Evolutionary conservation across 2,329 filamentous ascomycete species (phyloP).

Genomic region (Sphaerostilbella broomeana): DNA sequence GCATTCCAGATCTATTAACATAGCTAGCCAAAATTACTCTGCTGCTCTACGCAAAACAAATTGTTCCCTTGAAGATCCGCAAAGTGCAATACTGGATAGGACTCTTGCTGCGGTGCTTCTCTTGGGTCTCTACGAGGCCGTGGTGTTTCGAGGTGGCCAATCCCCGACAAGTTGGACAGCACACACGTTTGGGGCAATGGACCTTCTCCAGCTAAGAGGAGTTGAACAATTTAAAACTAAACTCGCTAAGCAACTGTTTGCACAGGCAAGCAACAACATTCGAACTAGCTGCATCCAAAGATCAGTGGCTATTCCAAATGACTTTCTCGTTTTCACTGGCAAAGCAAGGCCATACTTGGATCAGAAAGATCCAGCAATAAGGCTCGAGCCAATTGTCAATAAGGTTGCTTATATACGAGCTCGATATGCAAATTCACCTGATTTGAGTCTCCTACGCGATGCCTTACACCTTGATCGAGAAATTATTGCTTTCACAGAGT

Average conservation of each 20-base stretch:
- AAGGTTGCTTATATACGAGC: conserved; percentile 16
- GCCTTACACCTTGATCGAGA: conserved; percentile 17
- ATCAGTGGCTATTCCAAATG: conserved; percentile 16
- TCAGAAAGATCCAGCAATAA: conserved; percentile 12
- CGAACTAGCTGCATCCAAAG: conserved; percentile 22
- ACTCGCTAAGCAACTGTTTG: conserved; percentile 18
- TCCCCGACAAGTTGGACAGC: conserved; percentile 22
- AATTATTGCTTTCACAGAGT: conserved; percentile 6
- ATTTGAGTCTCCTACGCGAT: conserved; percentile 14
- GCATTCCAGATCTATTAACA: conserved; percentile 14
- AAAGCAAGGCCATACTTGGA: conserved; percentile 13
- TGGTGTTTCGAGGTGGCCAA: conserved; percentile 19
- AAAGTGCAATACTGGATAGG: conserved; percentile 18
- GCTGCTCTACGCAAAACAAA: conserved; percentile 17
- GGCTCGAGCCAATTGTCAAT: conserved; percentile 16
- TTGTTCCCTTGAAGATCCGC: conserved; percentile 13
- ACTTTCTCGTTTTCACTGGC: conserved; percentile 16
- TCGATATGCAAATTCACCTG: neutral
- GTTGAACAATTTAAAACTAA: conserved; percentile 16
- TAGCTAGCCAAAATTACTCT: conserved; percentile 18
- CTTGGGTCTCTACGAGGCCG: conserved; percentile 24
- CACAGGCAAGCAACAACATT: conserved; percentile 23
- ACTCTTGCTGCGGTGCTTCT: conserved; percentile 23
- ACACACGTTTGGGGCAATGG: conserved; percentile 20
- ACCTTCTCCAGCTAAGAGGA: conserved; percentile 22